A percentile compares a stretch with the other conserved stretches of the same genome.
These are phyloP conservation scores for Calonectria pseudoturangicola DNA, from an alignment of 2,329 filamentous ascomycete genomes.

Conservation along the genomic window DNA sequence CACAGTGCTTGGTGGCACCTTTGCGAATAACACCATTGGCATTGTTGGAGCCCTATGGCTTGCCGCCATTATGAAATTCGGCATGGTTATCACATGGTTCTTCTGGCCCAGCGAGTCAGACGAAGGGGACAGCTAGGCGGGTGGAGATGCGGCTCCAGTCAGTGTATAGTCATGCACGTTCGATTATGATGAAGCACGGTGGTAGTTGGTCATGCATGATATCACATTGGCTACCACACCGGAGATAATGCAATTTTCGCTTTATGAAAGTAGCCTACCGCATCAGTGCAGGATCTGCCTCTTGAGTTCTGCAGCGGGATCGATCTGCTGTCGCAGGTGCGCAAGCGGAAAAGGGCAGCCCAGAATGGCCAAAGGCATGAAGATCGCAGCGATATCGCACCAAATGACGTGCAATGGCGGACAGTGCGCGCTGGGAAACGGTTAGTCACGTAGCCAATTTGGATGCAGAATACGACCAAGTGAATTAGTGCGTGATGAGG, in stretches of 20 bases:
- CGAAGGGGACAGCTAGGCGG: neutral
- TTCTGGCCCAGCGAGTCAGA: constrained; percentile 72
- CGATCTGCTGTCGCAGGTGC: constrained; percentile 14
- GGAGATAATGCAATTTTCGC: constrained; percentile 7
- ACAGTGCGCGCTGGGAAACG: neutral
- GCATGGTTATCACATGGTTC: constrained; percentile 75
- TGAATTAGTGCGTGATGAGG: neutral
- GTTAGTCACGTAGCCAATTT: neutral
- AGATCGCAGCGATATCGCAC: constrained; percentile 38
- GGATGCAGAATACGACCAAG: constrained; percentile 13
- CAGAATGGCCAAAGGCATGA: constrained; percentile 16
- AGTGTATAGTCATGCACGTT: neutral
- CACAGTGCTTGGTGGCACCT: constrained; percentile 69
- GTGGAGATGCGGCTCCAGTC: neutral
- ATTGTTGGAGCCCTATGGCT: constrained; percentile 75
- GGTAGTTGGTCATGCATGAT: constrained; percentile 25
- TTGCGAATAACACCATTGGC: constrained; percentile 67
- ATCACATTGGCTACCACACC: neutral
- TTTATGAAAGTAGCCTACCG: neutral
- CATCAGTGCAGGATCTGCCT: constrained; percentile 36
- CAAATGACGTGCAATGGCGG: constrained; percentile 24
- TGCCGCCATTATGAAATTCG: constrained; percentile 73
- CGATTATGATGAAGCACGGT: constrained; percentile 5
- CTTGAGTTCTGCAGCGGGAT: constrained; percentile 11
- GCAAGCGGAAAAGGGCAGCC: constrained; percentile 11